Conservation (phyloP, 768 basidiomycete species). For the Auriscalpium orientale region DNA sequence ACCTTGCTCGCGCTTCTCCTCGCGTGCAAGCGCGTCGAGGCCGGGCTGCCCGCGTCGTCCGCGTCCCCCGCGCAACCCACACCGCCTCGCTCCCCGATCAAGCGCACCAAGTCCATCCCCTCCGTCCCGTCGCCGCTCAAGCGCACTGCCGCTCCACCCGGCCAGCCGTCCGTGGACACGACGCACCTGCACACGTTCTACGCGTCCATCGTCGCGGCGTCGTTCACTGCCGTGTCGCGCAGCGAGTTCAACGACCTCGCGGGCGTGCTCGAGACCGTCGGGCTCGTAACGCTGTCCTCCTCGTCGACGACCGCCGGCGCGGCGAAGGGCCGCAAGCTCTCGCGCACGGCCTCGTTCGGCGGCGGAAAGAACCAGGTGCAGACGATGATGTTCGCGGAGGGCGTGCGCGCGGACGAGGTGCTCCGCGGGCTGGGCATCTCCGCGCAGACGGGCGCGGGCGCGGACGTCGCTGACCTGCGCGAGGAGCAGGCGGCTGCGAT, state of each 20-base stretch:
- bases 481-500: conserved; percentile 47
- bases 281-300: conserved; percentile 42
- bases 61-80: conserved; percentile 20
- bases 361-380: conserved; percentile 22
- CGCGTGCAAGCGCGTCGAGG: conserved; percentile 54
- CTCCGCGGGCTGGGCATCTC: conserved; percentile 59
- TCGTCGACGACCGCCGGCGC: conserved; percentile 30
- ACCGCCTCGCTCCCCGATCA: conserved; percentile 37
- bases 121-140: no score
- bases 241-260: conserved; percentile 73
- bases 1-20: conserved; percentile 59
- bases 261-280: conserved; percentile 65
- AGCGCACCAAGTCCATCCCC: conserved; percentile 36
- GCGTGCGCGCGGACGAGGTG: conserved; percentile 60
- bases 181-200: conserved; percentile 63
- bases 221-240: conserved; percentile 60
- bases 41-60: conserved; percentile 44
- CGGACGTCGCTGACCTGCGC: conserved; percentile 28
- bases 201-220: conserved; percentile 42
- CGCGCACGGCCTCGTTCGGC: conserved; percentile 54
- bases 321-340: conserved; percentile 42
- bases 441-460: conserved; percentile 12
- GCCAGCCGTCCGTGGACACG: conserved; percentile 41
- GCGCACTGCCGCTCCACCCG: conserved; percentile 18
- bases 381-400: conserved; percentile 52